Evolutionary conservation across 768 basidiomycete species (phyloP).

Genomic region (Heimioporus sp.): DNA sequence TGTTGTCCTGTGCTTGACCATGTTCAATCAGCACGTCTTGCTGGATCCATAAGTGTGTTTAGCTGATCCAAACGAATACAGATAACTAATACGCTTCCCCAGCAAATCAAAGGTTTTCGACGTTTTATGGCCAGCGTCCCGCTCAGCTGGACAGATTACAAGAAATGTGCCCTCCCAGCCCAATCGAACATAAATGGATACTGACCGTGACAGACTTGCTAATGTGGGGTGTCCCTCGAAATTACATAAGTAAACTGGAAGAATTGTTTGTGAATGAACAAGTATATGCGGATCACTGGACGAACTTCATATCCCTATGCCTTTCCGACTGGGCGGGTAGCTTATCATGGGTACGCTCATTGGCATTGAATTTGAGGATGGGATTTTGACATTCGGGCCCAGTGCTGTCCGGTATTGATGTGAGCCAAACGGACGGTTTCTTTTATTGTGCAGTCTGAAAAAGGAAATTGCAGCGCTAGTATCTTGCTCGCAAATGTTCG

Average conservation of each 20-base stretch:
- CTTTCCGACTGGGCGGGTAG: slow-evolving; percentile 50
- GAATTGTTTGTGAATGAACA: slow-evolving; percentile 53
- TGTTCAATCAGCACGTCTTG: slow-evolving; percentile 42
- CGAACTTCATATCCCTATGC: slow-evolving; percentile 42
- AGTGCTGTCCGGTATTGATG: slow-evolving; percentile 28
- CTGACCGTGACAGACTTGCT: slow-evolving; percentile 35
- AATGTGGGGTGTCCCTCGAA: slow-evolving; percentile 46
- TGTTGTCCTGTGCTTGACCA: slow-evolving; percentile 1
- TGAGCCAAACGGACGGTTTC: slow-evolving; percentile 13
- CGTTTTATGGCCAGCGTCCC: slow-evolving; percentile 54
- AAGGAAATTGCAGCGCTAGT: slow-evolving; percentile 36
- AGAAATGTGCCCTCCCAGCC: slow-evolving; percentile 41
- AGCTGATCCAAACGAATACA: background rate
- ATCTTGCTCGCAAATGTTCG: slow-evolving; percentile 33
- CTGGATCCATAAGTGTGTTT: slow-evolving; percentile 45
- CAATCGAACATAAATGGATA: slow-evolving; percentile 35
- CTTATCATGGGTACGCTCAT: slow-evolving; percentile 38
- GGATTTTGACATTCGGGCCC: slow-evolving; percentile 5
- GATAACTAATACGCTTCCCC: background rate
- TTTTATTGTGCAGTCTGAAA: slow-evolving; percentile 19
- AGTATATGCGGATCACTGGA: slow-evolving; percentile 56
- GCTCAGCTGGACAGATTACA: slow-evolving; percentile 55
- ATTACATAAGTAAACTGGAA: slow-evolving; percentile 43
- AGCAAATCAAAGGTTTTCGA: slow-evolving; percentile 53
- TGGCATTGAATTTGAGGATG: background rate